Evolutionary conservation across 805 yeast species (phyloP).

Genomic region (Candida tibetensis): DNA sequence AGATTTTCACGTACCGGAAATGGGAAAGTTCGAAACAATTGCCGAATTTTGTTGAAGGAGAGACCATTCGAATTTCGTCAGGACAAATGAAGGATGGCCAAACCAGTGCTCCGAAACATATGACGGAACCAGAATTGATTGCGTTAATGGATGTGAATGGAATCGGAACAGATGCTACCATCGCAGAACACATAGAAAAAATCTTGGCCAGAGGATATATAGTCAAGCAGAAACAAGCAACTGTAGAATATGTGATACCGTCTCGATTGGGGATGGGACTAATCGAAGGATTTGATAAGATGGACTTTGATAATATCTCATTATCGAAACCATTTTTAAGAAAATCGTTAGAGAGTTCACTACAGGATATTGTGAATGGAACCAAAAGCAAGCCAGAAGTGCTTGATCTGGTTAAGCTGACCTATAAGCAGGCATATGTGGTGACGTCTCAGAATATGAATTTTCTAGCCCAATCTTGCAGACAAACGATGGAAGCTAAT

Average conservation of each 20-base stretch:
- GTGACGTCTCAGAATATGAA: conserved; percentile 42
- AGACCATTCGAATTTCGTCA: conserved; percentile 50
- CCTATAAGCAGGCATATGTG: conserved; percentile 62
- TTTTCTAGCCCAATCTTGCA: conserved; percentile 27
- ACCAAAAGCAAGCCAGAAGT: conserved; percentile 50
- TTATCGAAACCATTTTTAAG: conserved; percentile 88
- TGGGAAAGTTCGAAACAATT: conserved; percentile 71
- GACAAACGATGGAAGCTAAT: background rate
- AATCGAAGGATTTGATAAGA: conserved; percentile 81
- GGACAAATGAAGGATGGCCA: conserved; percentile 68
- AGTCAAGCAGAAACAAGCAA: conserved; percentile 36
- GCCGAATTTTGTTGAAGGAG: conserved; percentile 62
- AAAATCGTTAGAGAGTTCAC: conserved; percentile 64
- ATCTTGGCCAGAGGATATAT: conserved; percentile 68
- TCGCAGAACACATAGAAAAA: conserved; percentile 94
- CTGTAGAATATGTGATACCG: conserved; percentile 59
- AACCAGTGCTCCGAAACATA: conserved; percentile 75
- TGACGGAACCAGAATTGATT: conserved; percentile 91
- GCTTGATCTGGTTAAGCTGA: conserved; percentile 47
- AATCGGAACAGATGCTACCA: conserved; percentile 98
- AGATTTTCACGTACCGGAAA: conserved; percentile 70
- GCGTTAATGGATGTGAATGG: conserved; percentile 95
- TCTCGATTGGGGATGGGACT: conserved; percentile 81
- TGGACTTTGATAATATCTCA: conserved; percentile 68
- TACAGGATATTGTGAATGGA: conserved; percentile 71